Conservation (phyloP, 345 rosid genomes). For the Raphanus raphanistrum region DNA sequence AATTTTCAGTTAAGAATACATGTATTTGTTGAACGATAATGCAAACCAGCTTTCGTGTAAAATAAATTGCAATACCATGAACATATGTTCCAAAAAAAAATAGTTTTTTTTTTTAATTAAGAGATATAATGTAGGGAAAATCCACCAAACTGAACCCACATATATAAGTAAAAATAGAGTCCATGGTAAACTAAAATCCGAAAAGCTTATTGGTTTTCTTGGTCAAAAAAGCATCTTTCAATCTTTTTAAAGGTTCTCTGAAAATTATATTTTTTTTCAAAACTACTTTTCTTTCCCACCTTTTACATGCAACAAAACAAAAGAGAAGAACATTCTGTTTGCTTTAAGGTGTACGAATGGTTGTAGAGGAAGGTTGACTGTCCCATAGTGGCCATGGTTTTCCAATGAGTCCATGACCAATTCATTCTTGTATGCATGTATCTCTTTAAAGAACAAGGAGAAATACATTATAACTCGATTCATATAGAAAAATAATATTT, state of each 20-base stretch:
- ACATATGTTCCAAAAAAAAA: too few species aligned
- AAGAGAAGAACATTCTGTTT: constrained; percentile 6
- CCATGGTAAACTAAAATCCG: background rate
- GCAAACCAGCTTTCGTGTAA: background rate
- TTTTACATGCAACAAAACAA: constrained; percentile 11
- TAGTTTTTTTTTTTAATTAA: too few species aligned
- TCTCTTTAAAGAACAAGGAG: background rate
- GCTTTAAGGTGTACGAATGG: constrained; percentile 14
- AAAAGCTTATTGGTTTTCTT: constrained; percentile 9
- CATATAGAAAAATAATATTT: background rate
- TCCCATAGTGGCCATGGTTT: background rate
- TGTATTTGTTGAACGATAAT: background rate
- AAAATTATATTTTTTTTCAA: background rate
- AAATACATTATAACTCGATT: background rate
- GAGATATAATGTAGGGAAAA: background rate
- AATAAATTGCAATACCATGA: too few species aligned
- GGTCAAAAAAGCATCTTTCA: constrained; percentile 28
- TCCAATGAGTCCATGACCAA: background rate
- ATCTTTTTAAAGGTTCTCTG: background rate
- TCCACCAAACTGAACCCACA: background rate
- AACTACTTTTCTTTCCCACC: background rate
- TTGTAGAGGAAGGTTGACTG: background rate
- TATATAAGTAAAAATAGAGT: background rate
- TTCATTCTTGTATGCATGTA: background rate
- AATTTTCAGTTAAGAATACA: background rate